A percentile compares a stretch with the other conserved stretches of the same genome.
phyloP scores from a whole-genome alignment of 73 alveolate species.

The Symbiodinium natans region DNA sequence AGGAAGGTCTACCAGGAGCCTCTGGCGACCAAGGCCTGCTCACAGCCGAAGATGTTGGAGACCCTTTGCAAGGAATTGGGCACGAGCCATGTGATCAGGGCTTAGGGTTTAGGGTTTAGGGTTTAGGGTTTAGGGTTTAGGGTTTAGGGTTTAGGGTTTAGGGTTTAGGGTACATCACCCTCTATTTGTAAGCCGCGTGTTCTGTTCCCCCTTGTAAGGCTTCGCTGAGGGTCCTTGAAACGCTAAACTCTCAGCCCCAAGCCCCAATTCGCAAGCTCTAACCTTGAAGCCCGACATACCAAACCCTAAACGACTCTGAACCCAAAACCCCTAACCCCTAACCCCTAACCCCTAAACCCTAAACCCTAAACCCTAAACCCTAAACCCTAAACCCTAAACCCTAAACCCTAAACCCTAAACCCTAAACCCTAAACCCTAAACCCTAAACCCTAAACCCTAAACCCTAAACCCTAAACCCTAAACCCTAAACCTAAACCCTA shows the following conservation, averaged over 20 bases:
- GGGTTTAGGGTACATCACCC: not conserved
- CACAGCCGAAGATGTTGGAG: conserved; percentile 96
- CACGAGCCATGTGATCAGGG: not conserved
- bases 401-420: too few species aligned
- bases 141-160: not conserved
- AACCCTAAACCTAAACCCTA: not conserved
- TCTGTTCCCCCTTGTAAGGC: too few species aligned
- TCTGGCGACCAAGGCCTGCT: conserved; percentile 95
- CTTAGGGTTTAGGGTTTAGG: not conserved
- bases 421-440: not conserved
- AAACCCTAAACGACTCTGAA: not conserved
- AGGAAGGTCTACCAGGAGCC: conserved; percentile 96
- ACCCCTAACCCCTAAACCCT: not conserved
- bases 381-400: not conserved
- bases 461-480: not conserved
- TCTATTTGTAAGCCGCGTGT: too few species aligned
- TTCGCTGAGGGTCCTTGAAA: too few species aligned
- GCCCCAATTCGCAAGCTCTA: not conserved
- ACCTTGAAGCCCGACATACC: not conserved
- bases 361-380: too few species aligned
- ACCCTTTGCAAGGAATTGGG: not conserved
- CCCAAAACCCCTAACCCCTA: not conserved
- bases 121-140: not conserved
- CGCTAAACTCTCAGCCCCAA: not conserved
- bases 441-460: not conserved